A percentile compares a stretch with the other conserved stretches of the same genome.
phyloP scores from a whole-genome alignment of 805 yeast genomes.

The Pichia deserticola region DNA sequence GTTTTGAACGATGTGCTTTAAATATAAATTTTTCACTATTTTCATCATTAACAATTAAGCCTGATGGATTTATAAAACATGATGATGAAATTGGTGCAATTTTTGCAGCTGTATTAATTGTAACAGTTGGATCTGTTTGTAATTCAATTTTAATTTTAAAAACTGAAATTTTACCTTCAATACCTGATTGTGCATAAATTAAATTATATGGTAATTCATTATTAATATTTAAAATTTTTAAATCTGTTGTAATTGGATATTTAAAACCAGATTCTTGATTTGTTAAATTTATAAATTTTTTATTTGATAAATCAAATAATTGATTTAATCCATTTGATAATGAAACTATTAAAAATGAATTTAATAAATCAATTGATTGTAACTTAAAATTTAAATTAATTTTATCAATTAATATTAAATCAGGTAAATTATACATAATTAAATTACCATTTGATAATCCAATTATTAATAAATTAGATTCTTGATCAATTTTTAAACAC shows the following conservation, averaged over 20 bases:
- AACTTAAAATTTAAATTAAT: conserved; percentile 34
- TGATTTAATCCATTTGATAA: conserved; percentile 44
- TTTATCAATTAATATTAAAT: conserved; percentile 9
- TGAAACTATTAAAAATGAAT: conserved; percentile 36
- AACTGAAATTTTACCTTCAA: conserved; percentile 79
- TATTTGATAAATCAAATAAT: conserved; percentile 46
- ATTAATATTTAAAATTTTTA: conserved; percentile 46
- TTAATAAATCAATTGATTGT: conserved; percentile 50
- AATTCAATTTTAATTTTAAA: conserved; percentile 46
- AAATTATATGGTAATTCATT: conserved; percentile 27
- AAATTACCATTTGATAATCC: background rate
- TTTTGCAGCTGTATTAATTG: conserved; percentile 6
- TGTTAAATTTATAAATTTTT: conserved; percentile 33
- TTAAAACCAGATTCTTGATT: conserved; percentile 57
- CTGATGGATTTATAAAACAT: conserved; percentile 2
- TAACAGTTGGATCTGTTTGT: conserved; percentile 9
- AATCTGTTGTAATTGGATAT: conserved; percentile 48
- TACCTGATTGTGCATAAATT: conserved; percentile 52
- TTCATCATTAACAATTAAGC: background rate
- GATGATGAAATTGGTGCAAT: conserved; percentile 4
- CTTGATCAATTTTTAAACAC: background rate
- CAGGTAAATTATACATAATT: conserved; percentile 12
- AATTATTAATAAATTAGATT: background rate
- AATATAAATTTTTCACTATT: conserved; percentile 55
- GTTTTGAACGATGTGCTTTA: conserved; percentile 60